Conservation (phyloP, 176 grass and related monocot genomes). For the Cenchrus fungigraminus region DNA sequence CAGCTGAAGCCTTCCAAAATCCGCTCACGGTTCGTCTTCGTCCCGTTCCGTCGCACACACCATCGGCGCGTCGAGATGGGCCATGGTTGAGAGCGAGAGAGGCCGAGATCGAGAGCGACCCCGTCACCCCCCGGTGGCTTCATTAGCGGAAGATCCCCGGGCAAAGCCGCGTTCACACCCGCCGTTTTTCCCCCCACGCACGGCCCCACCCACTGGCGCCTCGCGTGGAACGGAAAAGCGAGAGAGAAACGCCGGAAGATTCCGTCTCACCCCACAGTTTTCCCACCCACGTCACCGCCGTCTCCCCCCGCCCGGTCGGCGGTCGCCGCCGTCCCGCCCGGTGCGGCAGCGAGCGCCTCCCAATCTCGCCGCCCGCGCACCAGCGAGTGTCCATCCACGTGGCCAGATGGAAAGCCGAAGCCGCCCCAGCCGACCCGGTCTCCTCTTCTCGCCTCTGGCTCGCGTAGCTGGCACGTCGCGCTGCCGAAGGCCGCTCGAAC, state of each 20-base stretch:
- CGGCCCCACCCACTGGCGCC: neutral
- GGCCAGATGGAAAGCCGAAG: constrained; percentile 20
- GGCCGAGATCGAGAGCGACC: neutral
- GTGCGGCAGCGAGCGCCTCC: neutral
- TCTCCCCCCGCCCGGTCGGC: neutral
- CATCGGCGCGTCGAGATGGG: neutral
- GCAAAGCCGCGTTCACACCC: constrained; percentile 45
- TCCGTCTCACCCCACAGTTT: constrained; percentile 13
- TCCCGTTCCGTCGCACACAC: neutral
- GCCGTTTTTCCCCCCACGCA: neutral
- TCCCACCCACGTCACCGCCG: constrained; percentile 40
- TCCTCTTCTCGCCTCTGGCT: neutral
- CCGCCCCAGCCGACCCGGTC: constrained; percentile 32
- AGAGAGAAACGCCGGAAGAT: neutral
- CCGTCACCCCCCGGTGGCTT: neutral
- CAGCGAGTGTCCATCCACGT: constrained; percentile 36
- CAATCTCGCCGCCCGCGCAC: constrained; percentile 33
- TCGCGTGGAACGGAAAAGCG: neutral
- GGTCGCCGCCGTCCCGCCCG: constrained; percentile 42
- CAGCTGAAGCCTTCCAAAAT: neutral
- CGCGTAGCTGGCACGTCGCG: constrained; percentile 29
- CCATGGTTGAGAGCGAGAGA: neutral
- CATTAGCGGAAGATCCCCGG: constrained; percentile 34
- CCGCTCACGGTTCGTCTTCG: neutral
- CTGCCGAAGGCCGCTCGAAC: neutral